Conservation (phyloP, 148 eudicot species). For the Polygonum aviculare region DNA sequence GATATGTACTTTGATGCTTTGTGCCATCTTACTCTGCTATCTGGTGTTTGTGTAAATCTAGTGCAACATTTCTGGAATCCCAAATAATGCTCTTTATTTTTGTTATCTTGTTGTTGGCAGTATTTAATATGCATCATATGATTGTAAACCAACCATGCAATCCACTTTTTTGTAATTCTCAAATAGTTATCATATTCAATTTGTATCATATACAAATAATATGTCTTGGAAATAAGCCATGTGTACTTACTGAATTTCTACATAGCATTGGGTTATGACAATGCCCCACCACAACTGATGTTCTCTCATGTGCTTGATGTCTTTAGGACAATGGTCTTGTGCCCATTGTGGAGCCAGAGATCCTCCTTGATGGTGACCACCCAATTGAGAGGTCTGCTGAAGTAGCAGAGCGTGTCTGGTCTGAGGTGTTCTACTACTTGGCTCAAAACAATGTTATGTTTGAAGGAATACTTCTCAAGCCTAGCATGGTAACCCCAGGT, state of each 20-base stretch:
- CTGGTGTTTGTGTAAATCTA: not conserved
- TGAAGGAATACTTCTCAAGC: conserved; percentile 92
- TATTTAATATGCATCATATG: not conserved
- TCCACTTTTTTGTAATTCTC: not conserved
- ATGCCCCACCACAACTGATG: not conserved
- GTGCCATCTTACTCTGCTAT: not conserved
- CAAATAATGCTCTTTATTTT: not conserved
- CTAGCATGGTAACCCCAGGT: conserved; percentile 99
- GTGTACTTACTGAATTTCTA: not conserved
- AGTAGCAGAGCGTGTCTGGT: conserved; percentile 87
- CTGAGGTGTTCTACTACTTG: conserved; percentile 86
- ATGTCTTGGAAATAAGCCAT: not conserved
- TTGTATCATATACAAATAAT: not conserved
- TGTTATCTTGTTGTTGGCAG: not conserved
- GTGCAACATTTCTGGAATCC: not conserved
- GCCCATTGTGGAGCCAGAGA: conserved; percentile 97
- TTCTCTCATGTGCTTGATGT: not conserved
- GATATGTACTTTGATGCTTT: not conserved
- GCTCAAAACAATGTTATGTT: conserved; percentile 77
- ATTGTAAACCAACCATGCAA: not conserved
- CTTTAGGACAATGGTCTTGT: conserved; percentile 85
- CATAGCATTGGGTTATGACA: not conserved
- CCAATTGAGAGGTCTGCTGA: conserved; percentile 86
- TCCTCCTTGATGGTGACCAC: conserved; percentile 96
- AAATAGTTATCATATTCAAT: not conserved